Base-by-base conservation (phyloP, 495 filamentous ascomycete genomes). In the Pyrenula aspistea region DNA sequence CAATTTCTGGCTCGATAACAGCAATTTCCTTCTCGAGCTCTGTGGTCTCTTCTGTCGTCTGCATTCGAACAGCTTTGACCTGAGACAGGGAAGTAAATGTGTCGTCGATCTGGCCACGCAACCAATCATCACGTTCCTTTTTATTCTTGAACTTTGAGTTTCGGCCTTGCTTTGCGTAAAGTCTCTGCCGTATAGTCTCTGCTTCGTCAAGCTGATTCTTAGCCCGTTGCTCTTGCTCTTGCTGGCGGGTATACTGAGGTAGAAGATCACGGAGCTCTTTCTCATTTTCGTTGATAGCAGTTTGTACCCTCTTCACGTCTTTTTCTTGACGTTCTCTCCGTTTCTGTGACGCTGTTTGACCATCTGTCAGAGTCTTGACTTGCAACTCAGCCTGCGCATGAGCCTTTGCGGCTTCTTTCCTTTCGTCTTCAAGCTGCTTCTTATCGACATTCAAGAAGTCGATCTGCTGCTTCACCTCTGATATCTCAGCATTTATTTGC, bases 161-260 rank as follows among this genome's bases (percentile, higher is more conserved):
- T n/a, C 91, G 84, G 47, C 89, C 88, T 69, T 97, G 94, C 68
- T 99, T 99, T 53, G 87, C 89, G 62, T 96, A 91, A 15, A 99
- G 76, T 23, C 91, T 83, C 61, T 87, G 85, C 48, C 89, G 76
- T 1, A 77, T 79, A 8, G 83, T 84, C 65, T 93, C 87, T 2
- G 88, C 88, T 42, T 85, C 77, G 20, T 85, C 84, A 2, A 96
- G 77, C 51, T 87, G 79, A 25, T 83, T 67, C 61, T 82, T 86
- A 25, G 90, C 73, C 2, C 73, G 72, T 12, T 75, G 75, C 65
- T 97, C 93, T 55, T 93, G 77, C 31, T 80, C 76, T 63, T 86
- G 88, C 61, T 81, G 83, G 25, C 80, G 71, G 49, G 81, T 86
- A 67, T 92, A 94, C 12, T 84, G 75, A 4, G 94, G 92, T 8